Percentiles rank a stretch among this genome's conserved stretches.
These are phyloP conservation scores for Podospora sp. DNA, from an alignment of 495 filamentous ascomycete species.

Conservation along the genomic window DNA sequence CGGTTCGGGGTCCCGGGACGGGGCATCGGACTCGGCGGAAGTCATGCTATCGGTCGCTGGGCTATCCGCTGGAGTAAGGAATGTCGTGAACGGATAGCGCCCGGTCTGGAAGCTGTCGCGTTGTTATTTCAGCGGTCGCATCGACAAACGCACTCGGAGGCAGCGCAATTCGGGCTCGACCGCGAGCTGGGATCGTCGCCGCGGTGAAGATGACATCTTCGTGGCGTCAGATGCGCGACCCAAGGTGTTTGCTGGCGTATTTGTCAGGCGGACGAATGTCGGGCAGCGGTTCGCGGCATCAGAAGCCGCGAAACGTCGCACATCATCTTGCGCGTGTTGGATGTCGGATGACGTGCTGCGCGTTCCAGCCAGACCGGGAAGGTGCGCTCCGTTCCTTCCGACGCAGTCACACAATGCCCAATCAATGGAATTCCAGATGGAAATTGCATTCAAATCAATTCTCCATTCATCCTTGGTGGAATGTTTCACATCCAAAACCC, in stretches of 20 bases:
- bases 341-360: slow-evolving; percentile 19
- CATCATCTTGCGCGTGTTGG: slow-evolving; percentile 23
- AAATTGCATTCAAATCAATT: neutral
- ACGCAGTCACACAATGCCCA: neutral
- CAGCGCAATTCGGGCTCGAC: neutral
- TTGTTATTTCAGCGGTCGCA: too few relatives aligned
- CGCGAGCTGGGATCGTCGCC: neutral
- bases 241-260: slow-evolving; percentile 4
- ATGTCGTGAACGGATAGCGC: neutral
- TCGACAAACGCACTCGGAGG: too few relatives aligned
- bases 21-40: neutral
- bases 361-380: neutral
- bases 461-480: too few relatives aligned
- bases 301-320: slow-evolving; percentile 7
- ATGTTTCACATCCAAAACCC: neutral
- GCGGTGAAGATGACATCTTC: slow-evolving; percentile 1
- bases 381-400: neutral
- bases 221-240: neutral
- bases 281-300: neutral
- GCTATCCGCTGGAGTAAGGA: neutral
- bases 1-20: neutral
- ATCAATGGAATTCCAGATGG: neutral
- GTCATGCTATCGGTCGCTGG: neutral
- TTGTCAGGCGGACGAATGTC: neutral
- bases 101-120: too few relatives aligned